Base-by-base conservation (phyloP, 208 protist species). In the Acanthamoeba royreba region DNA sequence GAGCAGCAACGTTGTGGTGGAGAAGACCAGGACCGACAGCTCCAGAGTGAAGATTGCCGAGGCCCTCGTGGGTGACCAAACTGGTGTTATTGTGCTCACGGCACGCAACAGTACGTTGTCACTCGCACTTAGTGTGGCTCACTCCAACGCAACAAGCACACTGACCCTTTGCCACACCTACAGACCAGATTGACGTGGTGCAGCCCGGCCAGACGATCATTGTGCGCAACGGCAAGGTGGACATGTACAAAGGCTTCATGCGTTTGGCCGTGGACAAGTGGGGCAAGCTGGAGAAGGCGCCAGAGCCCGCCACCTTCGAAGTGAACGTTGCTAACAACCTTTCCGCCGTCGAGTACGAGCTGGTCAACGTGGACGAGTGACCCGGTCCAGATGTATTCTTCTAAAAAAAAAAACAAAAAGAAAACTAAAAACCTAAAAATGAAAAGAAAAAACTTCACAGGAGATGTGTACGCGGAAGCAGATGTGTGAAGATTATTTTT, bases 291-390 rank as follows among this genome's bases (percentile, higher is more conserved):
- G 93, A 95, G 55, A n/a, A 72, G 45, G 81, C 94, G 55, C 66
- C 91, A 58, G 63, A 94, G 43, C 69, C 83, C 19, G 83, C 55
- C 0, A 55, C 85, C 47, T 95, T 95, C 55, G 46, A 43, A 19
- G 69, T 94, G 9, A 93, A 95, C 49, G 69, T 45, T 38, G 40
- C 31, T 25, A 95, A 95, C 52, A 79, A 95, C 79, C 61, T 95
- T n/a, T 95, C 94, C 31, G 92, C 85, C n/a, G n/a, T 95, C 1
- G 94, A 95, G 83, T 95, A 95, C 66, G 94, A 95, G 81, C 61
- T 95, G 40, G 87, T 94, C 22, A 46, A 81, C 28, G 90, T 85
- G 25, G 63, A 93, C n/a, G 63, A 85, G 25, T 83, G 38, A 85
- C 31, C 4, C 46, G 15, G 42, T 69, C 52, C 69, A 90, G 40